Conservation (phyloP, 306 rosid genomes). For the Notholithocarpus densiflorus region DNA sequence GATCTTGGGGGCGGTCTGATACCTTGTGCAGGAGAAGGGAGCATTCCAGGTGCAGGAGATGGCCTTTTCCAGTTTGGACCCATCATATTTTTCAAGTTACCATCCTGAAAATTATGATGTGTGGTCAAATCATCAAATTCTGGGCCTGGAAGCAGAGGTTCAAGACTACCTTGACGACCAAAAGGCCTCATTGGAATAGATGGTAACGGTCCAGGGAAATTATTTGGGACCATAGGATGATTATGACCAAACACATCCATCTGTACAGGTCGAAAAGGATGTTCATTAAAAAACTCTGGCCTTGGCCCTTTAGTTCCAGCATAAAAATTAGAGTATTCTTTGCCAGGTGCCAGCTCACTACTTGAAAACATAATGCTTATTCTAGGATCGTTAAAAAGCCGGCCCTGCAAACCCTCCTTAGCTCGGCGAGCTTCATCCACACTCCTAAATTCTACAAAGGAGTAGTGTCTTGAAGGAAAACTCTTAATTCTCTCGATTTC, state of each 20-base stretch:
- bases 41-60: slow-evolving; percentile 71
- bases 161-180: slow-evolving; percentile 74
- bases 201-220: slow-evolving; percentile 61
- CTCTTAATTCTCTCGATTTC: slow-evolving; percentile 95
- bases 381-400: slow-evolving; percentile 95
- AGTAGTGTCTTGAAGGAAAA: slow-evolving; percentile 80
- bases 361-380: slow-evolving; percentile 85
- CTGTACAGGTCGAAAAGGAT: slow-evolving; percentile 55
- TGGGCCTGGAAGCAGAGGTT: slow-evolving; percentile 52
- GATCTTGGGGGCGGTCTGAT: slow-evolving; percentile 58
- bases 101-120: slow-evolving; percentile 60
- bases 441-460: slow-evolving; percentile 93
- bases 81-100: slow-evolving; percentile 57
- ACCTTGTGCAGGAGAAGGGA: slow-evolving; percentile 66
- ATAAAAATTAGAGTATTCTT: slow-evolving; percentile 55
- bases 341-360: slow-evolving; percentile 69
- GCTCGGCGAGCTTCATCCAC: slow-evolving; percentile 99
- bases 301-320: slow-evolving; percentile 67
- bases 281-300: slow-evolving; percentile 66
- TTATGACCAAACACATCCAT: slow-evolving; percentile 61
- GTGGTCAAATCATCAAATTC: slow-evolving; percentile 59
- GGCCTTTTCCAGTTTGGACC: slow-evolving; percentile 82
- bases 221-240: slow-evolving; percentile 61
- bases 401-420: slow-evolving; percentile 97
- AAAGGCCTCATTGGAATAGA: slow-evolving; percentile 61